These are phyloP conservation scores for Paracoccidioides lutzii DNA, from an alignment of 2,329 filamentous ascomycete genomes.

Conservation along the genomic window DNA sequence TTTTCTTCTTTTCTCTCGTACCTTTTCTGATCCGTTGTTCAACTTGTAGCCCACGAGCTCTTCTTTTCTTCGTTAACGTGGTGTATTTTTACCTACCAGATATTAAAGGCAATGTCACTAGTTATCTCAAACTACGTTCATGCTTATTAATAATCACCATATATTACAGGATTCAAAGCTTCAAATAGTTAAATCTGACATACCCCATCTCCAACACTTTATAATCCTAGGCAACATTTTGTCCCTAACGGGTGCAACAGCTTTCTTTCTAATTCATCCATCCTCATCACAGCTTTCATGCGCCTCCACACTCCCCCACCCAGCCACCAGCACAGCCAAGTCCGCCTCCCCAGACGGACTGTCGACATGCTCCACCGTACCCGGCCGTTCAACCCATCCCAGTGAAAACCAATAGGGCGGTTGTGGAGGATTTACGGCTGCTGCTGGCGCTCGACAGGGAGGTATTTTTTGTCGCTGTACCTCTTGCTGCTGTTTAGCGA, in stretches of 20 bases:
- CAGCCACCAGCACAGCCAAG: conserved; percentile 33
- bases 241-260: conserved; percentile 31
- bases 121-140: background rate
- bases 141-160: too few relatives aligned
- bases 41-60: background rate
- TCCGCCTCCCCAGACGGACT: conserved; percentile 32
- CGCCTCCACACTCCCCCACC: conserved; percentile 40
- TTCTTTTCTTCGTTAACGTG: background rate
- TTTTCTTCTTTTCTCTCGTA: background rate
- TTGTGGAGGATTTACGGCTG: too few relatives aligned
- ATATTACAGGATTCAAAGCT: background rate
- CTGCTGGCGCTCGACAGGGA: too few relatives aligned
- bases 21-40: background rate
- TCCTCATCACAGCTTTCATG: conserved; percentile 36
- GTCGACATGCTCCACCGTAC: conserved; percentile 19
- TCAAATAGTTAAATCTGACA: conserved; percentile 24
- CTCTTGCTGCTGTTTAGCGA: background rate
- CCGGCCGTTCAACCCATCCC: conserved; percentile 27
- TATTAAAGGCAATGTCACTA: conserved; percentile 1
- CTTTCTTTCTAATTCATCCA: conserved; percentile 31
- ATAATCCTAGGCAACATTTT: conserved; percentile 22
- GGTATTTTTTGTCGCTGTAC: background rate
- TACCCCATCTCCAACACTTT: conserved; percentile 35
- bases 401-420: conserved; percentile 20
- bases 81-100: conserved; percentile 5